Conservation (phyloP, 2,329 filamentous ascomycete genomes). For the Trichoderma afroharzianum region DNA sequence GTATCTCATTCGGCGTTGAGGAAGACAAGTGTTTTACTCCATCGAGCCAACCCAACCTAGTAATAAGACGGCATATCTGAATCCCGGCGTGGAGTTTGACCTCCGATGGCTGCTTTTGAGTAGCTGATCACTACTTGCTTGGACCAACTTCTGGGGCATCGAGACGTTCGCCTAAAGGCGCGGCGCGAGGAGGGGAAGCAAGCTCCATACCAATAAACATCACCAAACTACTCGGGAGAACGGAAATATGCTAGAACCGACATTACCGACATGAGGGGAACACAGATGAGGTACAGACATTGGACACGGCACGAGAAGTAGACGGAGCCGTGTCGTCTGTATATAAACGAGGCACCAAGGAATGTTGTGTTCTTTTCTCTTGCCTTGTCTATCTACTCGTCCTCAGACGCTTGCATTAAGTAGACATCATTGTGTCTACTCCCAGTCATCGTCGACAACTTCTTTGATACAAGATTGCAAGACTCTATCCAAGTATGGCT, state of each 20-base stretch:
- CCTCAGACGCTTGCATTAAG: neutral
- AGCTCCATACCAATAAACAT: neutral
- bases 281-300: neutral
- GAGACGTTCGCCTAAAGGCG: neutral
- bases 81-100: neutral
- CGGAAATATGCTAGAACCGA: slow-evolving; percentile 7
- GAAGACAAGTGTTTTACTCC: neutral
- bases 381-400: neutral
- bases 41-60: neutral
- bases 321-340: neutral
- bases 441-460: neutral
- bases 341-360: slow-evolving; percentile 4
- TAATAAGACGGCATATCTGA: neutral
- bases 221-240: neutral
- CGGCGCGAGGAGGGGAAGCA: neutral
- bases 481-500: slow-evolving; percentile 10
- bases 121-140: neutral
- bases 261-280: neutral
- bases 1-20: neutral
- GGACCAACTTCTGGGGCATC: neutral
- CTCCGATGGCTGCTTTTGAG: neutral
- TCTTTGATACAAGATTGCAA: neutral
- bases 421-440: neutral
- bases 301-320: neutral
- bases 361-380: neutral